phyloP scores from a whole-genome alignment of 768 basidiomycete genomes.

The Lactifluus hygrophoroides region DNA sequence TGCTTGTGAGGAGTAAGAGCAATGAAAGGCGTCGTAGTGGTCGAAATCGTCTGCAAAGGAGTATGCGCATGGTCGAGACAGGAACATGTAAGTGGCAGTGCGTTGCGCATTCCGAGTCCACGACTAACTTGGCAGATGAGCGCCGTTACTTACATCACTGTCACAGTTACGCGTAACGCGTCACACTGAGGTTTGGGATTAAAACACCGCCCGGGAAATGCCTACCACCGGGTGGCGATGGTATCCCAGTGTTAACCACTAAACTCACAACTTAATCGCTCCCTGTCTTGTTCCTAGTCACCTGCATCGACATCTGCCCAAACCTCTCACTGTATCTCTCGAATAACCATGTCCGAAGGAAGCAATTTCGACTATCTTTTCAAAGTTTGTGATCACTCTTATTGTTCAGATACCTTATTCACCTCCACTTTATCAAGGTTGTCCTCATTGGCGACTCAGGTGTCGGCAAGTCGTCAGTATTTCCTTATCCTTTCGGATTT shows the following conservation, averaged over 20 bases:
- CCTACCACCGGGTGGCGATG: too few species aligned
- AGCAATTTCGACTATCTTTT: constrained; percentile 99
- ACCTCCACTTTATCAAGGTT: constrained; percentile 44
- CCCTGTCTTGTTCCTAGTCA: too few species aligned
- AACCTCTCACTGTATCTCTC: constrained; percentile 14
- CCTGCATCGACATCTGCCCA: constrained; percentile 23
- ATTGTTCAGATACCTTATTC: background rate
- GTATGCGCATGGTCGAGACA: background rate
- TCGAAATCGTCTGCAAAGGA: background rate
- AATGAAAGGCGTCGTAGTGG: constrained; percentile 11
- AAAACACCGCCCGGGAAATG: too few species aligned
- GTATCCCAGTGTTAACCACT: too few species aligned
- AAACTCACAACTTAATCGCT: too few species aligned
- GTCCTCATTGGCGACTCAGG: constrained; percentile 99
- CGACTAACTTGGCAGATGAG: too few species aligned
- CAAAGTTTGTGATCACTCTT: constrained; percentile 56
- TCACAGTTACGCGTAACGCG: too few species aligned
- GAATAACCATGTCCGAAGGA: constrained; percentile 67
- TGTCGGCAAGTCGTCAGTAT: constrained; percentile 96
- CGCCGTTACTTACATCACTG: too few species aligned
- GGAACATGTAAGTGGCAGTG: too few species aligned
- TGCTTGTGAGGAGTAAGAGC: constrained; percentile 2
- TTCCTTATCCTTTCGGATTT: constrained; percentile 1
- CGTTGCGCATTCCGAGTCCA: too few species aligned
- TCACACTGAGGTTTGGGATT: too few species aligned